phyloP scores from a whole-genome alignment of 2,329 filamentous ascomycete genomes.

The Colletotrichum sp. region DNA sequence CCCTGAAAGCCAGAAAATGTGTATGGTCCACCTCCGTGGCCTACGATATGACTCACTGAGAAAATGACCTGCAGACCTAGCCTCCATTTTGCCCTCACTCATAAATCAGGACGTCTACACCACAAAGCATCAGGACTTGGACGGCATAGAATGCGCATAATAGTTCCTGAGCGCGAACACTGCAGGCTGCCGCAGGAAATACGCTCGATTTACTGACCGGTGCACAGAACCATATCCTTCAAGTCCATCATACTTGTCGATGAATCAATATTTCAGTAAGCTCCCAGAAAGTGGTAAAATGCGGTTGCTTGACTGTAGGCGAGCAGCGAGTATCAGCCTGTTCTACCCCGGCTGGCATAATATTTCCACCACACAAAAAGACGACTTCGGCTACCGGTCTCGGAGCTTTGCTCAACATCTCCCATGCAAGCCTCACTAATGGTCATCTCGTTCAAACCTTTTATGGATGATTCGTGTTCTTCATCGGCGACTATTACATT shows the following conservation, averaged over 20 bases:
- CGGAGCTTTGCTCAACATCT: background rate
- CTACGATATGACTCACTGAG: background rate
- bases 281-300: too few species aligned
- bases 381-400: background rate
- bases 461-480: background rate
- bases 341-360: rapidly evolving
- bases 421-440: rapidly evolving
- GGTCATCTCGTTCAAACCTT: background rate
- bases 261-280: too few species aligned
- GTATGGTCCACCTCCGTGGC: background rate
- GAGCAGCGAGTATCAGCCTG: background rate
- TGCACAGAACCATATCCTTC: rapidly evolving
- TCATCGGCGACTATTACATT: background rate
- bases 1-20: background rate
- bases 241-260: background rate
- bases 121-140: background rate
- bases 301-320: too few species aligned
- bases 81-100: rapidly evolving
- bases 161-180: background rate
- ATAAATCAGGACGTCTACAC: background rate
- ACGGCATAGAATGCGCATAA: background rate
- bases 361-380: background rate
- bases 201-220: background rate
- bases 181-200: background rate
- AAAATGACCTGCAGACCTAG: background rate